phyloP scores from a whole-genome alignment of 1,139 yeast genomes.

The Spencermartinsiella ligniputridi region DNA sequence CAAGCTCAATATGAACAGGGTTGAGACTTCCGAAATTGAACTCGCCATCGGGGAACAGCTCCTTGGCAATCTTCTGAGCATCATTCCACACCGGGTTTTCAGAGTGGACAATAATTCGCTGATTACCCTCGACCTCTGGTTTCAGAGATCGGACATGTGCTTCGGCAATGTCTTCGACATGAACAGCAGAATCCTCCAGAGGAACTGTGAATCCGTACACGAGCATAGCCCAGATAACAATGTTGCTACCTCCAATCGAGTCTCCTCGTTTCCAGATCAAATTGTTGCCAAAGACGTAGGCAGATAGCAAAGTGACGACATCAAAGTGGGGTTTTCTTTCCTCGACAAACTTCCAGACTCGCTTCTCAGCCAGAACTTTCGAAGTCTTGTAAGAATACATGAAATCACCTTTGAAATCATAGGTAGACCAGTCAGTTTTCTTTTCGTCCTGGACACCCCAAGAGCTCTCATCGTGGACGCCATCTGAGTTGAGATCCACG shows the following conservation, averaged over 20 bases:
- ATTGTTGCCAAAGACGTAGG: constrained; percentile 41
- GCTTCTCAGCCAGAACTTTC: constrained; percentile 41
- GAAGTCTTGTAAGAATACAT: constrained; percentile 36
- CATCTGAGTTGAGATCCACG: neutral
- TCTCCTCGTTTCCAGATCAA: constrained; percentile 1
- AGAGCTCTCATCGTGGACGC: neutral
- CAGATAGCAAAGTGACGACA: constrained; percentile 44
- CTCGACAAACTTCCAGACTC: constrained; percentile 42
- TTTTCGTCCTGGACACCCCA: neutral
- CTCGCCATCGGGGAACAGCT: neutral
- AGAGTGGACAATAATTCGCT: neutral
- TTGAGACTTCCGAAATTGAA: neutral
- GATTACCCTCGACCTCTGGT: neutral
- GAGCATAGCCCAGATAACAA: neutral
- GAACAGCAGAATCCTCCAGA: neutral
- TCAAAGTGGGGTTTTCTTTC: constrained; percentile 38
- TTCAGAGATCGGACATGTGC: neutral
- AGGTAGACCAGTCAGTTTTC: neutral
- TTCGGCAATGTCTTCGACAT: constrained; percentile 2
- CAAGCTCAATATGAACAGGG: neutral
- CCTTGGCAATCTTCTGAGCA: neutral
- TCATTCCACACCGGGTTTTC: constrained; percentile 1
- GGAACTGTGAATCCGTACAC: neutral
- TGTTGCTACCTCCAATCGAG: neutral
- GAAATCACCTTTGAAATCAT: constrained; percentile 15